Evolutionary conservation across 1,284 basidiomycete genomes (phyloP).

Genomic region (Ceratobasidium sp.): DNA sequence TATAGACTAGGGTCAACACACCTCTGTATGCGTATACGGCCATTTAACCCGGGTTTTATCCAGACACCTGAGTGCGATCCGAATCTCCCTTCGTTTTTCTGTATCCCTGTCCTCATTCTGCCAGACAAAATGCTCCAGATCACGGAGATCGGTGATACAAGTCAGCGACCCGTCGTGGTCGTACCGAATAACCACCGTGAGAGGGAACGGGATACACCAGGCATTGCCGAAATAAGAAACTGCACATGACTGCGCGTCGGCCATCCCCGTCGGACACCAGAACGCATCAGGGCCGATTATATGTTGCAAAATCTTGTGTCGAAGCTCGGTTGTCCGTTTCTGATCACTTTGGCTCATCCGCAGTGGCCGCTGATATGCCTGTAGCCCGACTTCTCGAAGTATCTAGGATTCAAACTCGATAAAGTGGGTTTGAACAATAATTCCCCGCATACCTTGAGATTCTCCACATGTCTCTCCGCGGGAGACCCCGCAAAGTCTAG

Average conservation of each 20-base stretch:
- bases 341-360: slow-evolving; percentile 55
- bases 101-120: slow-evolving; percentile 72
- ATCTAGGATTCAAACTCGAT: slow-evolving; percentile 59
- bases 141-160: slow-evolving; percentile 62
- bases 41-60: slow-evolving; percentile 73
- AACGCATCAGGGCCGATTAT: slow-evolving; percentile 76
- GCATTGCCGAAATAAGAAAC: slow-evolving; percentile 73
- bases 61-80: slow-evolving; percentile 73
- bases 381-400: slow-evolving; percentile 70
- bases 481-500: slow-evolving; percentile 74
- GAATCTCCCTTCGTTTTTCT: slow-evolving; percentile 66
- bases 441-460: slow-evolving; percentile 70
- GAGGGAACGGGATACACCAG: slow-evolving; percentile 84
- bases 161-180: slow-evolving; percentile 67
- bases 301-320: slow-evolving; percentile 65
- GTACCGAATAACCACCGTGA: slow-evolving; percentile 76
- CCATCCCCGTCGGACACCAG: slow-evolving; percentile 60
- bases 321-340: slow-evolving; percentile 54
- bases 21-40: slow-evolving; percentile 71
- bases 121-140: slow-evolving; percentile 69
- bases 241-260: slow-evolving; percentile 55
- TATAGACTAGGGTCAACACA: slow-evolving; percentile 51
- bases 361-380: slow-evolving; percentile 65
- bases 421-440: background rate
- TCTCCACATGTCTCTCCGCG: slow-evolving; percentile 81